Conservation (phyloP, 805 yeast species). For the Candida insectorum region DNA sequence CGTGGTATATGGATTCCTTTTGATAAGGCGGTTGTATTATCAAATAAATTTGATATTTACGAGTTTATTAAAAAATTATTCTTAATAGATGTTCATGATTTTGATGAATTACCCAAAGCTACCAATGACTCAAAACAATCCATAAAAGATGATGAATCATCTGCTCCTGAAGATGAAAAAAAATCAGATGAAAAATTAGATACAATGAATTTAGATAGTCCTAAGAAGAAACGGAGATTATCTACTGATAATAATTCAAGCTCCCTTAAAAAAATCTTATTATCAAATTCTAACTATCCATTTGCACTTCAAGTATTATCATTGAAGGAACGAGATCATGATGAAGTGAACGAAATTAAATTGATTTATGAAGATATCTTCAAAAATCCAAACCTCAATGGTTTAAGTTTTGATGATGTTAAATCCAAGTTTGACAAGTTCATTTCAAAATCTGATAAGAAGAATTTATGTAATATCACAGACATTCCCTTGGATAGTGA, state of each 20-base stretch:
- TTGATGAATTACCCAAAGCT: constrained; percentile 32
- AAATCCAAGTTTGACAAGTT: constrained; percentile 21
- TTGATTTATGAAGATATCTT: constrained; percentile 31
- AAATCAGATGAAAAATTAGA: constrained; percentile 1
- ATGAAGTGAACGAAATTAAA: constrained; percentile 30
- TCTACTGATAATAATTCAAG: not conserved
- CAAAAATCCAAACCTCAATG: constrained; percentile 24
- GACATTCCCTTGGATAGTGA: constrained; percentile 38
- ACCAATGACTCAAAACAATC: constrained; percentile 7
- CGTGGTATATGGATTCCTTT: constrained; percentile 43
- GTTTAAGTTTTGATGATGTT: constrained; percentile 20
- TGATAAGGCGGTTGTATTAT: constrained; percentile 40
- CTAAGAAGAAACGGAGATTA: not conserved
- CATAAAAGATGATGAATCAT: constrained; percentile 1
- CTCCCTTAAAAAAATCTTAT: constrained; percentile 3
- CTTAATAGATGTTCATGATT: constrained; percentile 44
- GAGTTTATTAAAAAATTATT: constrained; percentile 33
- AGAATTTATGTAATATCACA: constrained; percentile 10
- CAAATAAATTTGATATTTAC: constrained; percentile 38
- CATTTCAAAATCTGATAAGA: constrained; percentile 13
- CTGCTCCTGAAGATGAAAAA: constrained; percentile 4
- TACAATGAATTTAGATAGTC: constrained; percentile 1
- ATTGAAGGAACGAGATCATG: constrained; percentile 19
- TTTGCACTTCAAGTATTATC: constrained; percentile 29
- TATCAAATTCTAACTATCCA: constrained; percentile 31